These are phyloP conservation scores for rapeseed (Brassica napus) DNA, from an alignment of 345 rosid species.

Conservation along the genomic window DNA sequence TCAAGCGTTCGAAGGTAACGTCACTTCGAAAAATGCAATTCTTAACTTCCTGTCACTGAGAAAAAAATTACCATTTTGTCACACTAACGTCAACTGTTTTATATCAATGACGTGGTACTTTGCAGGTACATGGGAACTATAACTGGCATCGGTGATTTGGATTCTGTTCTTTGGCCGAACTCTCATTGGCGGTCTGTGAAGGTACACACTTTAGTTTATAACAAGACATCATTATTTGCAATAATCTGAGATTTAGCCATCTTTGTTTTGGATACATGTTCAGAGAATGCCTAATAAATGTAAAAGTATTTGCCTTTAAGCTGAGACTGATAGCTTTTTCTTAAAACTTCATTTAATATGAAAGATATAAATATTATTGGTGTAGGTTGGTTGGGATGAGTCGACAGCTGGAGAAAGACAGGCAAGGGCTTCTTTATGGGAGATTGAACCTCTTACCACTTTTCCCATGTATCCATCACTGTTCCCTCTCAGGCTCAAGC, in stretches of 20 bases:
- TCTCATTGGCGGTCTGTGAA: slow-evolving; percentile 71
- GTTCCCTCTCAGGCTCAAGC: slow-evolving; percentile 68
- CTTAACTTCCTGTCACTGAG: not conserved
- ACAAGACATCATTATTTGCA: not conserved
- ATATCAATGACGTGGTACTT: not conserved
- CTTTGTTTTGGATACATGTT: not conserved
- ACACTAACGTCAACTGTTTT: not conserved
- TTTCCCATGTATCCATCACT: slow-evolving; percentile 78
- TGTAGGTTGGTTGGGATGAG: slow-evolving; percentile 83
- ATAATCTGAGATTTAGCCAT: not conserved
- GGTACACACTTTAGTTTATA: slow-evolving; percentile 37
- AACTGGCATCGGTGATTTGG: slow-evolving; percentile 60
- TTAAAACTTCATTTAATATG: not conserved
- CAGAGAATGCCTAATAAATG: not conserved
- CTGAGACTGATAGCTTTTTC: not conserved
- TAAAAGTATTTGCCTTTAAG: not conserved
- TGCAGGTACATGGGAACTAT: slow-evolving; percentile 73
- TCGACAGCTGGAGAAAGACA: slow-evolving; percentile 76
- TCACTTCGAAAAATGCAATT: slow-evolving; percentile 3
- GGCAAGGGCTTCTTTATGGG: slow-evolving; percentile 74
- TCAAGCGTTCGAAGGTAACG: slow-evolving; percentile 61
- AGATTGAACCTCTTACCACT: slow-evolving; percentile 71
- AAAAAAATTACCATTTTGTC: not conserved
- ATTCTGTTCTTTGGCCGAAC: slow-evolving; percentile 63
- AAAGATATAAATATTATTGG: not conserved